These are phyloP conservation scores for Talaromyces sp. DNA, from an alignment of 2,329 filamentous ascomycete species.

Conservation along the genomic window DNA sequence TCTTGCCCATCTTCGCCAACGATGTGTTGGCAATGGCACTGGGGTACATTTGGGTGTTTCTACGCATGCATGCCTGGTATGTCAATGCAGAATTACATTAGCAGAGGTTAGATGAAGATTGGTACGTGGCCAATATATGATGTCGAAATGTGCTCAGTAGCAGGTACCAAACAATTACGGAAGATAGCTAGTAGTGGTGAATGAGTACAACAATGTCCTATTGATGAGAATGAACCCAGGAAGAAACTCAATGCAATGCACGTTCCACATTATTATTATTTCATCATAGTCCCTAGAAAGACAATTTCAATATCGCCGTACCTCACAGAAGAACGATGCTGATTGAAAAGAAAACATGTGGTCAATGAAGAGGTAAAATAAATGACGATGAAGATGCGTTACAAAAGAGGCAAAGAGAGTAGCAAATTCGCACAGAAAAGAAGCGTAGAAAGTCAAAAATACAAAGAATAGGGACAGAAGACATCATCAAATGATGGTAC, in stretches of 20 bases:
- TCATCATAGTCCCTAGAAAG: constrained; percentile 11
- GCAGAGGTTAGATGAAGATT: neutral
- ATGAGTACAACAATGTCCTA: neutral
- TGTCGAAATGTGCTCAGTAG: neutral
- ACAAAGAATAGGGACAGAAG: constrained; percentile 8
- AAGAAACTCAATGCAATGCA: neutral
- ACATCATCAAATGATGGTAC: constrained; percentile 21
- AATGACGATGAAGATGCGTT: constrained; percentile 14
- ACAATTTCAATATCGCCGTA: constrained; percentile 4
- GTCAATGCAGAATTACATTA: neutral
- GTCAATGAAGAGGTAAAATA: constrained; percentile 8
- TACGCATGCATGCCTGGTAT: neutral
- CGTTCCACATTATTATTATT: constrained; percentile 10
- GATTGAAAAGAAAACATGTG: neutral
- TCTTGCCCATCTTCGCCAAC: neutral
- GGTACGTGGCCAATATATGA: neutral
- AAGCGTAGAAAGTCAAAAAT: neutral
- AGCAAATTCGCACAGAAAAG: neutral
- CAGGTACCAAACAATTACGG: neutral
- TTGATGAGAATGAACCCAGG: neutral
- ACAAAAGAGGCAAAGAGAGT: constrained; percentile 6
- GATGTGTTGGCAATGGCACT: neutral
- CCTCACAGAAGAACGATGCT: constrained; percentile 3
- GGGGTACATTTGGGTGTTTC: neutral
- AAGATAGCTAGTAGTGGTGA: neutral